A percentile compares a stretch with the other conserved stretches of the same genome.
Evolutionary conservation across 2,329 filamentous ascomycete genomes (phyloP).

Genomic region (Leptodontidium sp.): DNA sequence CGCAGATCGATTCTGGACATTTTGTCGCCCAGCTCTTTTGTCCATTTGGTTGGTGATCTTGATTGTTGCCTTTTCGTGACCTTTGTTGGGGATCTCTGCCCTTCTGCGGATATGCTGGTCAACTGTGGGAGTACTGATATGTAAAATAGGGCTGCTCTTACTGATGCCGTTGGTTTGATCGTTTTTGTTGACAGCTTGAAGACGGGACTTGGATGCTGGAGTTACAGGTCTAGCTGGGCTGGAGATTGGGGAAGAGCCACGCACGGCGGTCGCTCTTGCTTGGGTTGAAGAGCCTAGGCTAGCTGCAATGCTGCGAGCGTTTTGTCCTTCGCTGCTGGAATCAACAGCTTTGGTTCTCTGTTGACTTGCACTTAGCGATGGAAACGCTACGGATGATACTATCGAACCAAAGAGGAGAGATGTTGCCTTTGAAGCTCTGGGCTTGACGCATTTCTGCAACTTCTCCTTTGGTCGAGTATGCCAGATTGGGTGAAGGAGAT

Average conservation of each 20-base stretch:
- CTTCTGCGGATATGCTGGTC: slow-evolving; percentile 12
- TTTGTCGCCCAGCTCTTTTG: background rate
- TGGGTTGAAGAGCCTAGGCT: background rate
- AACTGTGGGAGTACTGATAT: background rate
- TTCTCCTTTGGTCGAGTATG: background rate
- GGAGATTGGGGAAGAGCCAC: background rate
- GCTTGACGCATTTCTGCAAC: too few species aligned
- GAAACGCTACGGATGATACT: too few species aligned
- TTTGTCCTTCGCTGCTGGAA: background rate
- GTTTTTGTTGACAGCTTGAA: background rate
- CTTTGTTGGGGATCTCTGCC: background rate
- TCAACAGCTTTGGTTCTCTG: background rate
- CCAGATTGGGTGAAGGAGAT: background rate
- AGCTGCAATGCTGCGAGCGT: background rate
- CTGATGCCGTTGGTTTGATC: background rate
- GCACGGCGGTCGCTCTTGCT: background rate
- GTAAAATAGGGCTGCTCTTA: background rate
- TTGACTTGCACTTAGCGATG: too few species aligned
- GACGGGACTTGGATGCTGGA: background rate
- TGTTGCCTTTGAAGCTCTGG: too few species aligned
- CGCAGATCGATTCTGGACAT: background rate
- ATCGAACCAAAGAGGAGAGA: too few species aligned
- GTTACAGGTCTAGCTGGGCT: background rate
- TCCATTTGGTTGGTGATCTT: background rate
- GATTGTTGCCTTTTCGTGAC: background rate